Conservation (phyloP, 495 filamentous ascomycete genomes). For the Xylaria acuta region DNA sequence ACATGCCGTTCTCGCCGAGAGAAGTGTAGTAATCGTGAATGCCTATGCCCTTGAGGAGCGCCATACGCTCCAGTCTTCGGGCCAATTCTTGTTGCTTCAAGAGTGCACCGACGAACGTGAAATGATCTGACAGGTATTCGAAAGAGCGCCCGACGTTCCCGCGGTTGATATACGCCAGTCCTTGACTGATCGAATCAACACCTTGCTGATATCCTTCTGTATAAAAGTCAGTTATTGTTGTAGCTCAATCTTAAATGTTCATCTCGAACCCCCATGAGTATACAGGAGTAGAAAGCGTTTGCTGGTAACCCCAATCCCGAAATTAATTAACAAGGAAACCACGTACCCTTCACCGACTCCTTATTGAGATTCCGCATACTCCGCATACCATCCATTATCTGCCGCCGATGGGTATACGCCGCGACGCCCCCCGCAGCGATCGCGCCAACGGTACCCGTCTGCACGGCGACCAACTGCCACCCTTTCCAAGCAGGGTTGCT, state of each 20-base stretch:
- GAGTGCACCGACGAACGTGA: slow-evolving; percentile 55
- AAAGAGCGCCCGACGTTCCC: slow-evolving; percentile 55
- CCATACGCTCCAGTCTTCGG: slow-evolving; percentile 49
- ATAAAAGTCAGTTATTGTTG: neutral
- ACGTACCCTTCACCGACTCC: slow-evolving; percentile 40
- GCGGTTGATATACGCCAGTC: slow-evolving; percentile 56
- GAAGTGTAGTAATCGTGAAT: slow-evolving; percentile 46
- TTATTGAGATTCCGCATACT: slow-evolving; percentile 47
- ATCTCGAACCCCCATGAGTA: neutral
- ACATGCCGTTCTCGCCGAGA: slow-evolving; percentile 58
- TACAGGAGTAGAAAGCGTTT: neutral
- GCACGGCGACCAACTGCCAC: slow-evolving; percentile 86
- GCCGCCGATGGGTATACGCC: slow-evolving; percentile 79
- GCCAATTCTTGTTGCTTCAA: slow-evolving; percentile 51
- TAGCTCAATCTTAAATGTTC: too few species aligned
- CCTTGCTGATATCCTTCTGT: slow-evolving; percentile 50
- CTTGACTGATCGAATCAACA: slow-evolving; percentile 55
- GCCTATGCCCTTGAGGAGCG: slow-evolving; percentile 47
- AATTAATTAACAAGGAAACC: neutral
- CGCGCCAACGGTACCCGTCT: slow-evolving; percentile 82
- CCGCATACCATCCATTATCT: slow-evolving; percentile 66
- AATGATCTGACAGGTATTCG: slow-evolving; percentile 55
- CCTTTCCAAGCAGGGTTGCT: slow-evolving; percentile 54
- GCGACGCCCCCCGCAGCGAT: slow-evolving; percentile 90
- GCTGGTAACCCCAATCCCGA: neutral